Percentiles rank a stretch among this genome's conserved stretches.
phyloP scores from a whole-genome alignment of 1,284 basidiomycete species.

The Ceratorhiza oryzae-sativae region DNA sequence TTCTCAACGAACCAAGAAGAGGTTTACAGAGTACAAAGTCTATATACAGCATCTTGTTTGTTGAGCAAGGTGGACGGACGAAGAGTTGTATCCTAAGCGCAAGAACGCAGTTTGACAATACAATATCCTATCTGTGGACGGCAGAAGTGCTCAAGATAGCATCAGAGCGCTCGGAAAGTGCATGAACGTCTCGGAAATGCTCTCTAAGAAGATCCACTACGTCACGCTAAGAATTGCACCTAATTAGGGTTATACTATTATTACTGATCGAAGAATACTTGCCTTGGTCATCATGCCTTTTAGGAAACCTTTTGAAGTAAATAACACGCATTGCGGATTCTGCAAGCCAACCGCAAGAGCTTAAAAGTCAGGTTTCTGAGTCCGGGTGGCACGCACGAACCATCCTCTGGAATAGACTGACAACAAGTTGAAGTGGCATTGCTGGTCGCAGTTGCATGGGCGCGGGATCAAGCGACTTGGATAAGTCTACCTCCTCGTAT shows the following conservation, averaged over 20 bases:
- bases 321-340: conserved; percentile 72
- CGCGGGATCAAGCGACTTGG: conserved; percentile 62
- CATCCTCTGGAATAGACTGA: conserved; percentile 75
- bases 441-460: conserved; percentile 69
- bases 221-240: conserved; percentile 56
- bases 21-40: too few relatives aligned
- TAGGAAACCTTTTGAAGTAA: conserved; percentile 65
- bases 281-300: conserved; percentile 67
- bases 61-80: too few relatives aligned
- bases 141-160: conserved; percentile 13
- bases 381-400: conserved; percentile 51
- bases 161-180: conserved; percentile 44
- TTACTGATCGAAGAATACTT: background rate
- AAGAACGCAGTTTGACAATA: too few relatives aligned
- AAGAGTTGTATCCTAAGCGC: too few relatives aligned
- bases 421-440: conserved; percentile 71
- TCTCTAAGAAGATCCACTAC: conserved; percentile 66
- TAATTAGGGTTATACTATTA: background rate
- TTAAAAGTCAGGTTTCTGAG: background rate
- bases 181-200: conserved; percentile 65
- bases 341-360: conserved; percentile 45
- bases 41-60: too few relatives aligned
- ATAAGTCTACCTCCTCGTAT: conserved; percentile 57
- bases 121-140: background rate
- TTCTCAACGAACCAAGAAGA: too few relatives aligned